These are phyloP conservation scores for Penicillium sp. DNA, from an alignment of 2,329 filamentous ascomycete species.

Conservation along the genomic window DNA sequence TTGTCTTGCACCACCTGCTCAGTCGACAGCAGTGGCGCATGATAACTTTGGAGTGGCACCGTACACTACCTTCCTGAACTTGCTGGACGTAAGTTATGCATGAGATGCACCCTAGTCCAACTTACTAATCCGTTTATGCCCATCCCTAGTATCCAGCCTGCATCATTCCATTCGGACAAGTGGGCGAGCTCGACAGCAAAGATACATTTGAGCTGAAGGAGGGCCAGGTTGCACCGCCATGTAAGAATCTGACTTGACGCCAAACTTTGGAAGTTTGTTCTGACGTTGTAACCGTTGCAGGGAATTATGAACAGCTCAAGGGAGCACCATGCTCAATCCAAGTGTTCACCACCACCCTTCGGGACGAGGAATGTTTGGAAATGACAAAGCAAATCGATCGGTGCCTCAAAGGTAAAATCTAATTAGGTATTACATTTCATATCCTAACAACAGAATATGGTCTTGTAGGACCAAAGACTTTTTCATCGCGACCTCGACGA, in stretches of 20 bases:
- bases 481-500: background rate
- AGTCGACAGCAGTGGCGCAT: conserved; percentile 52
- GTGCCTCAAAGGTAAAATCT: conserved; percentile 15
- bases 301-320: conserved; percentile 26
- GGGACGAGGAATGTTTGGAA: conserved; percentile 31
- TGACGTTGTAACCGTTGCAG: conserved; percentile 7
- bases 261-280: background rate
- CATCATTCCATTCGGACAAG: conserved; percentile 43
- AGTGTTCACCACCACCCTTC: conserved; percentile 27
- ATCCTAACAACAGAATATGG: background rate
- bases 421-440: background rate
- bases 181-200: conserved; percentile 11
- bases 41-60: conserved; percentile 37
- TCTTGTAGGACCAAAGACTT: background rate
- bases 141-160: conserved; percentile 48
- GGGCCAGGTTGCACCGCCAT: conserved; percentile 17
- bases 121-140: background rate
- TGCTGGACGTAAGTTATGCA: conserved; percentile 46
- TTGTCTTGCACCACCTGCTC: conserved; percentile 48
- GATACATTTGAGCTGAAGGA: conserved; percentile 10
- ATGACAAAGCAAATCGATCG: conserved; percentile 27
- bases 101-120: background rate
- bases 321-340: conserved; percentile 31
- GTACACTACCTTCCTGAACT: conserved; percentile 51
- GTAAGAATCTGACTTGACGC: conserved; percentile 16